Base-by-base conservation (phyloP, 2,329 filamentous ascomycete species). In the Colletotrichum zoysiae region DNA sequence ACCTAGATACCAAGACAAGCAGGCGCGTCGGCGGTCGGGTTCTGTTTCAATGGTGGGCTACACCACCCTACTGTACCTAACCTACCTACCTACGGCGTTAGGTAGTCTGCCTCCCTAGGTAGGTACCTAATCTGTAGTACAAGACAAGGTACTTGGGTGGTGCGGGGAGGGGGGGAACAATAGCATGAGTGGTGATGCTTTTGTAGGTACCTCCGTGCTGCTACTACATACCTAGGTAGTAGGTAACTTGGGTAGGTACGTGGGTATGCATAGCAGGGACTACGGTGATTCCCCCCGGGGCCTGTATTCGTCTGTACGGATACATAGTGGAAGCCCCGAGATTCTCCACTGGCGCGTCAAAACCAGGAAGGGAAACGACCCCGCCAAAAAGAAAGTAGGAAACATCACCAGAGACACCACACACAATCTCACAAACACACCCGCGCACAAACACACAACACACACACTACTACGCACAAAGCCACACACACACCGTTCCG, bases 321-420 rank as follows among this genome's bases (percentile, higher is more conserved):
- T n/a, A 11, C 30, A 38, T 18, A 20, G 42, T 20, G 18, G 42
- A 20, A 35, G 35, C 48, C 48, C 30, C 23, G 30, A 64, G 50
- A 44, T 20, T 6, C 65, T 60, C 70, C 70, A 65, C 70, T 59
- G 23, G 55, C 65, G 70, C 60, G 70, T 72, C 65, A 38, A 60
- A 65, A 60, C 65, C 55, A 65, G 65, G 55, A 53, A 71, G 35
- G n/a, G 33, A 64, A 64, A 65, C 65, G 53, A 70, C 70, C 70
- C 70, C 65, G 65, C 70, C 65, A 72, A 72, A 71, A 72, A 72
- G 65, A 71, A 61, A 64, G 66, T 64, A 14, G 56, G 53, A 63
- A 68, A 71, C 69, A 71, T 71, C 69, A 55, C 44, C 69, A 71
- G 58, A 71, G 62, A 61, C 51, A 48, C 65, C 26, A 38, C 50